Evolutionary conservation across 208 protist genomes (phyloP).

Genomic region (Leishmania amazonensis): DNA sequence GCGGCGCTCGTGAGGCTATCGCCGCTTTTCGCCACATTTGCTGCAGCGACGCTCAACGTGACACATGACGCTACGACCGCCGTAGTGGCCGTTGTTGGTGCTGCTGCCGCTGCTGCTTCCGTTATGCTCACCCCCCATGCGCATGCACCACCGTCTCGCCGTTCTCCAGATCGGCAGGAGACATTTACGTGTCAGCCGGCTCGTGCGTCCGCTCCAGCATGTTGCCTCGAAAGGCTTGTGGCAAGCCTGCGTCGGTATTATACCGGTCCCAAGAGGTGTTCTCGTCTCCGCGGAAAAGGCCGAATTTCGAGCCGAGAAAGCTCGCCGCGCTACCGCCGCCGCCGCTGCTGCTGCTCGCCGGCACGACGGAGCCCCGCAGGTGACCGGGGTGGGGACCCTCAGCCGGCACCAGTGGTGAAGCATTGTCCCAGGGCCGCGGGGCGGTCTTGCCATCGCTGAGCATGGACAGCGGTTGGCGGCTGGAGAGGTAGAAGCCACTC

Average conservation of each 20-base stretch:
- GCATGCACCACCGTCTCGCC: background rate
- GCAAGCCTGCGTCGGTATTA: background rate
- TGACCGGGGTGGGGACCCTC: background rate
- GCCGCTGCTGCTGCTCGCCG: background rate
- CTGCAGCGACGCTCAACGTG: background rate
- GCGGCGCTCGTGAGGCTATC: background rate
- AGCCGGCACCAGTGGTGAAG: constrained; percentile 24
- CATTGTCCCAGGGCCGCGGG: background rate
- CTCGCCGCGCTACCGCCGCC: background rate
- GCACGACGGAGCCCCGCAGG: background rate
- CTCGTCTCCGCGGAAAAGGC: background rate
- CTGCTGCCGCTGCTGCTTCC: background rate
- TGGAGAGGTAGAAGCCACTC: constrained; percentile 28
- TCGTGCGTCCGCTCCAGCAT: background rate
- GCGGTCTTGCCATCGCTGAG: background rate
- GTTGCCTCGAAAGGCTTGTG: background rate
- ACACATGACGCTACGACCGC: background rate
- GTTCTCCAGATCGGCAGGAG: background rate
- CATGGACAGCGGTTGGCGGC: constrained; percentile 10
- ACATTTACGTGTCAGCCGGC: background rate
- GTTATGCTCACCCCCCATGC: background rate
- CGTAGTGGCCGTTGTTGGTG: background rate
- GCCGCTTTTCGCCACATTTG: background rate
- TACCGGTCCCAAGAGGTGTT: background rate
- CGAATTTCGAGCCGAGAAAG: background rate